Base-by-base conservation (phyloP, 352 stramenopile species). In the Phytopythium litorale region DNA sequence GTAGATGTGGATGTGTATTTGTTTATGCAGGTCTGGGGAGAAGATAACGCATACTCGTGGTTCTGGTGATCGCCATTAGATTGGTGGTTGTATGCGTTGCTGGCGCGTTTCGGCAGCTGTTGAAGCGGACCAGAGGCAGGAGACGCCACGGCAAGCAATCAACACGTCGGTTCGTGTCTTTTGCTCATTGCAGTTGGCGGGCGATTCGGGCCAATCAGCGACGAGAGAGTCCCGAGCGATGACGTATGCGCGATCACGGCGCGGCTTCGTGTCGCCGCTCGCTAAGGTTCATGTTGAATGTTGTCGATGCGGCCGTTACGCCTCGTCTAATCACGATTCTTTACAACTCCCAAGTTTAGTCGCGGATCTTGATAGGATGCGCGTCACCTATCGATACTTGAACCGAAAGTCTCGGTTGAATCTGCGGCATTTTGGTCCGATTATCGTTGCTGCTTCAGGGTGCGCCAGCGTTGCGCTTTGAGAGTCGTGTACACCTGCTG, bases 121-220 rank as follows among this genome's bases (percentile, higher is more conserved):
- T 62, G 42, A 62, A 55, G 42, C 56, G 25, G 32, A 45, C 21
- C 12, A 30, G 38, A 30, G 30, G 38, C 16, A 18, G 54, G 53
- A 37, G 54, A 30, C 32, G 42, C 18, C 23, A 23, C 21, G n/a
- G 43, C 53, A 49, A 58, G 53, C 53, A 58, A 58, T 58, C 53
- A 58, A 53, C 43, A 53, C 33, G 28, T 7, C 32, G 23, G 35
- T 64, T 64, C 58, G 58, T 64, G 58, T 64, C 58, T 64, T 50
- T 64, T 64, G 9, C 58, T 42, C 45, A 35, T 64, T 64, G 58
- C 45, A 59, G 58, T 50, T 58, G 46, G 23, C 9, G n/a, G 7
- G 21, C 2, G 18, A 62, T 55, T 54, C 46, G 18, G 30, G 23
- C 58, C 58, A 64, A 64, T 64, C 58, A 58, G 48, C 21, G 43